Evolutionary conservation across 331 rosid genomes (phyloP), one percentile per base, ranked within the genome.

Genomic region (Spiraea crenata): DNA sequence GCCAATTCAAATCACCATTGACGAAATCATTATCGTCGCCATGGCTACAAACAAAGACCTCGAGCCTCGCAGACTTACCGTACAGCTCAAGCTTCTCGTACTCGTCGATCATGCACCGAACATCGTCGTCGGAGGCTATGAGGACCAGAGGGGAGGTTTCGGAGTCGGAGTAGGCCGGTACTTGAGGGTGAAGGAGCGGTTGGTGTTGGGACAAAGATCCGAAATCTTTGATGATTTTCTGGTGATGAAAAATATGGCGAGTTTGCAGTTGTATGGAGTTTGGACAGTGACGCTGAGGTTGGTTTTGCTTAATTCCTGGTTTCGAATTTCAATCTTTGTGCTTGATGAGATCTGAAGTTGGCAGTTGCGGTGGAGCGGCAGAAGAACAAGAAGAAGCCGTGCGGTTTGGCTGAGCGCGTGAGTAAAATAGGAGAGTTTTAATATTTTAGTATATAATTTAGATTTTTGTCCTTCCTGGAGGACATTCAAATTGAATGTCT

Each of bases 71-170:
- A 35, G 56, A 16, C 72, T 74, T 57, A 74, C 72, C 76, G 65
- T 42, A 57, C 9, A 34, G 42, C 45, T 74, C 73, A 58, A 79
- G 72, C 73, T 44, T 60, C 15, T 78, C 82, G 78, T 57, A 73
- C 37, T 44, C 73, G 4, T 74, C 76, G 55, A 79, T 57, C 79
- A 79, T 69, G 69, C 76, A 58, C 40, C 59, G 76, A 39, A 79
- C 67, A 50, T 74, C 83, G 69, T 77, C 77, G 16, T 74, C 83
- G 20, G 81, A 55, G 68, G 11, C 45, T 31, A 61, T 11, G 48
- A 61, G 9, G 48, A 17, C 66, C 34, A 61, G 16, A 61, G 48
- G 47, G 48, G 66, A 17, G 16, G 66, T 39, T 1, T 39, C 35
- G 66, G 66, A 61, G 55, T 25, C 73, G 56, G 83, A 68, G 79